phyloP scores from a whole-genome alignment of 1,284 basidiomycete species.

The Thecaphora thlaspeos region DNA sequence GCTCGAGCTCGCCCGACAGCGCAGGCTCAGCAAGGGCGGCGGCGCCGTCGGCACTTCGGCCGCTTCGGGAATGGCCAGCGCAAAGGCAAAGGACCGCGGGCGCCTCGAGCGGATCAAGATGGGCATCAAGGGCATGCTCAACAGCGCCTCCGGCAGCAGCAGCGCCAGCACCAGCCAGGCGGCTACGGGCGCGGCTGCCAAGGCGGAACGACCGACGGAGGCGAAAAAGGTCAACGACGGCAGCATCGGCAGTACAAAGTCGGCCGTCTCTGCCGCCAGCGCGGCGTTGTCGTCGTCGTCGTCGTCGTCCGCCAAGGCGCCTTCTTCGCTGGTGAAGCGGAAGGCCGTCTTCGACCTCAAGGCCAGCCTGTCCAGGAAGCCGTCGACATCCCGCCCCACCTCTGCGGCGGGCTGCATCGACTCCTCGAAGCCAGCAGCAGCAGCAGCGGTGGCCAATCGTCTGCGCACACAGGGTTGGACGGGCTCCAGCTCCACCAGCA shows the following conservation, averaged over 20 bases:
- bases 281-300: neutral
- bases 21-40: conserved; percentile 1
- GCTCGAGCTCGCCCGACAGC: conserved; percentile 4
- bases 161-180: neutral
- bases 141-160: neutral
- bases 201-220: neutral
- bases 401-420: too few relatives aligned
- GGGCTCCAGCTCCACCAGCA: neutral
- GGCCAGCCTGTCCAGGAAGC: conserved; percentile 4
- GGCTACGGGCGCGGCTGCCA: neutral
- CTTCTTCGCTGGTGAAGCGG: neutral
- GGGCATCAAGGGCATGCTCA: neutral
- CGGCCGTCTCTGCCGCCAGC: neutral
- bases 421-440: too few relatives aligned
- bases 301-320: neutral
- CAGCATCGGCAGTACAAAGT: neutral
- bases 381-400: too few relatives aligned
- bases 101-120: neutral
- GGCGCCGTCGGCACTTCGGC: neutral
- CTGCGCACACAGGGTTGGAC: neutral
- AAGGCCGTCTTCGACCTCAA: conserved; percentile 2
- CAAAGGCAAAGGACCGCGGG: neutral
- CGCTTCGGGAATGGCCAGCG: neutral
- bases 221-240: neutral
- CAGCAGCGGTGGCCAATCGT: neutral